Conservation (phyloP, 345 rosid species). For the Hirschfeldia incana region DNA sequence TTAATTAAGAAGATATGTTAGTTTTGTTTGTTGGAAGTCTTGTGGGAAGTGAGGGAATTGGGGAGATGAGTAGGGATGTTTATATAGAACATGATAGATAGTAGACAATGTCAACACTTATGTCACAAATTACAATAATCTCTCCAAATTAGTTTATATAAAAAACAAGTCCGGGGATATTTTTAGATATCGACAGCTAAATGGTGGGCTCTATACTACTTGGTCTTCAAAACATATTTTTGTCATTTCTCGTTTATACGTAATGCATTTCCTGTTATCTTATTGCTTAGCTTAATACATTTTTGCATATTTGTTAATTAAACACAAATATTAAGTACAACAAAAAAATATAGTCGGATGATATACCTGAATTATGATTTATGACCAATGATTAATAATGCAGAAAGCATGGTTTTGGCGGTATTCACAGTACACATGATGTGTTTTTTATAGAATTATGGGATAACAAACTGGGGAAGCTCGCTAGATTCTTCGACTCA, state of each 20-base stretch:
- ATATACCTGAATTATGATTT: neutral
- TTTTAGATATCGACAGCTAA: slow-evolving; percentile 39
- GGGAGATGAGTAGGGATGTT: slow-evolving; percentile 21
- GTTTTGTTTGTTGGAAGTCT: slow-evolving; percentile 30
- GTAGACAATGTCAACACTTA: slow-evolving; percentile 40
- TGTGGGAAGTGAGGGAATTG: slow-evolving; percentile 31
- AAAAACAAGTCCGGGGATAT: slow-evolving; percentile 6
- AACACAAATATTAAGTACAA: neutral
- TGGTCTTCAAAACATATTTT: slow-evolving; percentile 24
- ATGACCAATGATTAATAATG: neutral
- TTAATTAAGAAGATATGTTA: slow-evolving; percentile 26
- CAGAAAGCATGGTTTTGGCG: neutral
- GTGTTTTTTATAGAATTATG: neutral
- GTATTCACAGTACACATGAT: neutral
- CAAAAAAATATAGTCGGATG: neutral
- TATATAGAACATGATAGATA: slow-evolving; percentile 30
- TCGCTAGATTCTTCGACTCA: neutral
- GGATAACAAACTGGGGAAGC: neutral
- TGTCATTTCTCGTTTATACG: slow-evolving; percentile 27
- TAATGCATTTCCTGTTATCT: slow-evolving; percentile 16
- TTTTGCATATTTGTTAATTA: neutral
- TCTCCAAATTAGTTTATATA: slow-evolving; percentile 11
- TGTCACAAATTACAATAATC: slow-evolving; percentile 18
- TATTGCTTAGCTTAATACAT: neutral
- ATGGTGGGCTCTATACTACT: slow-evolving; percentile 26